Percentiles rank a stretch among this genome's conserved stretches.
These are phyloP conservation scores for Rhizopus sp. DNA, from an alignment of 371 early-diverging fungal genomes.

Conservation along the genomic window DNA sequence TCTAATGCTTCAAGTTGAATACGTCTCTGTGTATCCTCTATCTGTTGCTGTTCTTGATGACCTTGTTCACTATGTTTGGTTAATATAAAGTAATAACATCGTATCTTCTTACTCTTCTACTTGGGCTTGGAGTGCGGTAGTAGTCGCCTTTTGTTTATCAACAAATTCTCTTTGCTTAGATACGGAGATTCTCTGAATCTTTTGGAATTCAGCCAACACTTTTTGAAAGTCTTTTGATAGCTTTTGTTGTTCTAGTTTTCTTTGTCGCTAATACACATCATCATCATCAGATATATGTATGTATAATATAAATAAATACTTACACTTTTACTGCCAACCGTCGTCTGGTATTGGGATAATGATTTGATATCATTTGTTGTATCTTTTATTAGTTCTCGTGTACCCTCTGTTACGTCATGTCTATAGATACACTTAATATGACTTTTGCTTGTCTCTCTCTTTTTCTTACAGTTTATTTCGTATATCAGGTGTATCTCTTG, in stretches of 20 bases:
- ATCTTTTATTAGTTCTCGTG: constrained; percentile 79
- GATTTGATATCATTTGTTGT: constrained; percentile 77
- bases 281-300: background rate
- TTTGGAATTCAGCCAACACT: constrained; percentile 87
- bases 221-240: constrained; percentile 93
- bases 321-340: constrained; percentile 34
- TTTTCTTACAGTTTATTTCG: constrained; percentile 70
- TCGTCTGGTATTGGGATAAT: constrained; percentile 49
- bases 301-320: constrained; percentile 4
- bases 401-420: constrained; percentile 80
- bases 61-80: constrained; percentile 26
- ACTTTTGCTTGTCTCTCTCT: background rate
- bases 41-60: constrained; percentile 34
- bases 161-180: constrained; percentile 89
- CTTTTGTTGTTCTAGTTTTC: constrained; percentile 78
- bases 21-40: constrained; percentile 62
- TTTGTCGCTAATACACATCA: constrained; percentile 57
- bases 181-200: constrained; percentile 78
- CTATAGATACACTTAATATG: constrained; percentile 34
- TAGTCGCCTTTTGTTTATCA: constrained; percentile 63
- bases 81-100: constrained; percentile 1
- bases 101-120: constrained; percentile 27
- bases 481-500: constrained; percentile 76
- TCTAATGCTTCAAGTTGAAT: constrained; percentile 80
- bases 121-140: constrained; percentile 41